Conservation (phyloP, 257 asterid species). For the Craterostigma plantagineum region DNA sequence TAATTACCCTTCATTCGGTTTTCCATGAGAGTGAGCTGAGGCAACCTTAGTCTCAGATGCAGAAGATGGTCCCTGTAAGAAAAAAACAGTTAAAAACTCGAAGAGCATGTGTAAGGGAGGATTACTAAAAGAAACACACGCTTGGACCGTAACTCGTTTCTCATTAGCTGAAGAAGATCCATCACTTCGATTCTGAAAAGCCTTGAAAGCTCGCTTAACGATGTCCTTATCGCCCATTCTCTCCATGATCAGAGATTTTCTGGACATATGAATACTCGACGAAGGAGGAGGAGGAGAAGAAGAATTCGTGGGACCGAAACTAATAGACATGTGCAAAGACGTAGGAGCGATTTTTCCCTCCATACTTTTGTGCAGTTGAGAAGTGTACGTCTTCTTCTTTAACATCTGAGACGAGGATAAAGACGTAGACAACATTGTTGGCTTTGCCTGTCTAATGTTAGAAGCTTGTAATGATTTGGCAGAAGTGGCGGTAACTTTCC, state of each 20-base stretch:
- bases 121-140: slow-evolving; percentile 11
- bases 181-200: slow-evolving; percentile 47
- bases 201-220: slow-evolving; percentile 67
- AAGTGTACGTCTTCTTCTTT: slow-evolving; percentile 25
- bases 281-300: slow-evolving; percentile 13
- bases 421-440: slow-evolving; percentile 16
- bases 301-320: slow-evolving; percentile 38
- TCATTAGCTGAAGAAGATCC: slow-evolving; percentile 29
- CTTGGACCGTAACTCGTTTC: slow-evolving; percentile 24
- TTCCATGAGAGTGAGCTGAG: slow-evolving; percentile 21
- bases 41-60: slow-evolving; percentile 25
- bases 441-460: slow-evolving; percentile 23
- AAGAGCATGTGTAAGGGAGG: background rate
- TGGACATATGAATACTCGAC: slow-evolving; percentile 10
- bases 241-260: slow-evolving; percentile 87
- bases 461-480: slow-evolving; percentile 24
- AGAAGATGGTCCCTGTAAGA: slow-evolving; percentile 28
- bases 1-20: slow-evolving; percentile 54
- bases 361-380: slow-evolving; percentile 20
- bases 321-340: slow-evolving; percentile 76
- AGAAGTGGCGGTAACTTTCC: slow-evolving; percentile 30
- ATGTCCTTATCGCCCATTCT: slow-evolving; percentile 95
- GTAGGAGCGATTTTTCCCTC: slow-evolving; percentile 27
- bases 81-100: background rate
- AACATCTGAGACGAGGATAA: slow-evolving; percentile 20